phyloP scores from a whole-genome alignment of 441 rosid genomes.

The Arabidopsis hybrid region DNA sequence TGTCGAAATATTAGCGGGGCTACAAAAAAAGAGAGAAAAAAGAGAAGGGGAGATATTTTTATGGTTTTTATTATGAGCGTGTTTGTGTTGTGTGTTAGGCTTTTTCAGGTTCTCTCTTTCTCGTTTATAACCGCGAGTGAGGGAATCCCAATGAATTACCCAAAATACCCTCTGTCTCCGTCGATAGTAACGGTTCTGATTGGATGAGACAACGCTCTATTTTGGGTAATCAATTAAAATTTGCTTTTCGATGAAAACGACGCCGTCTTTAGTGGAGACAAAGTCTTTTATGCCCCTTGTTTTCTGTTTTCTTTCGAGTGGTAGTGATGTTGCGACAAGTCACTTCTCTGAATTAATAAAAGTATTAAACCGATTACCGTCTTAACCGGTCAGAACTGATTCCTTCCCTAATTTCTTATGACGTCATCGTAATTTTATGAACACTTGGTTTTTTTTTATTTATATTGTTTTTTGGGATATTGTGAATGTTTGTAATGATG shows the following conservation, averaged over 20 bases:
- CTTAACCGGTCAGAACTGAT: conserved; percentile 37
- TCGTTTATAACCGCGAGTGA: conserved; percentile 40
- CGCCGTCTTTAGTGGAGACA: neutral
- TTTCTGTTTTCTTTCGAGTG: conserved; percentile 17
- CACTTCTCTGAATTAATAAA: conserved; percentile 25
- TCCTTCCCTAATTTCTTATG: neutral
- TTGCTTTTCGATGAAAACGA: conserved; percentile 45
- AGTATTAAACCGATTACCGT: conserved; percentile 36
- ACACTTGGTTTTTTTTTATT: neutral
- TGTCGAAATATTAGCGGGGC: conserved; percentile 43
- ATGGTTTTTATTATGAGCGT: conserved; percentile 7
- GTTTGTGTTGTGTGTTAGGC: neutral
- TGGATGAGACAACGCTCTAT: conserved; percentile 45
- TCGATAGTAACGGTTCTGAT: conserved; percentile 38
- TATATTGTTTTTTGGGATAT: too few species aligned
- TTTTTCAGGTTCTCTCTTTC: conserved; percentile 22
- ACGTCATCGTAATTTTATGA: conserved; percentile 14
- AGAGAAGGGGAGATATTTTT: conserved; percentile 19
- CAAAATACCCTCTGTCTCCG: conserved; percentile 34
- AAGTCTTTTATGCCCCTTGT: conserved; percentile 25
- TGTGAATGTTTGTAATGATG: conserved; percentile 4
- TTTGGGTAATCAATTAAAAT: conserved; percentile 36
- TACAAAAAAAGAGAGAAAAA: neutral
- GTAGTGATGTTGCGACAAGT: conserved; percentile 42
- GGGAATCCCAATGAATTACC: conserved; percentile 3